Conservation (phyloP, 2,329 filamentous ascomycete genomes). For the Arthrobotrys entomopaga region DNA sequence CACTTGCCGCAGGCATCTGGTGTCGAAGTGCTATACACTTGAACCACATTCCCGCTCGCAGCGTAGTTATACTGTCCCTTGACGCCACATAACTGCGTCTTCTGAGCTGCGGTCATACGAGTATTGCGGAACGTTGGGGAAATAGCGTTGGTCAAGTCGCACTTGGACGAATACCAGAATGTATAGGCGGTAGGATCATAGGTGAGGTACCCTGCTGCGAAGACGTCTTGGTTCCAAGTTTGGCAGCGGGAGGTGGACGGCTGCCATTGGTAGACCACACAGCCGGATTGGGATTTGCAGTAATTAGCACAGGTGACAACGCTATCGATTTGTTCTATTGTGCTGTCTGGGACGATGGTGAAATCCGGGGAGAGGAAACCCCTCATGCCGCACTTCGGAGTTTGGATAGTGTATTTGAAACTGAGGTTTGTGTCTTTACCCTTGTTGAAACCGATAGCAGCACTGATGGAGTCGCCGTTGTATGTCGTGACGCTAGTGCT, state of each 20-base stretch:
- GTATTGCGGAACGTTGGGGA: constrained; percentile 34
- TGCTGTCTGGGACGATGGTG: not conserved
- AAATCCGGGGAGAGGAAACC: constrained; percentile 17
- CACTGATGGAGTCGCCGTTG: constrained; percentile 5
- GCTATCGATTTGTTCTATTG: constrained; percentile 17
- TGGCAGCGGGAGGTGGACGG: constrained; percentile 29
- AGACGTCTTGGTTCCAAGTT: constrained; percentile 30
- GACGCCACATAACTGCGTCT: constrained; percentile 22
- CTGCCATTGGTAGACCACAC: constrained; percentile 32
- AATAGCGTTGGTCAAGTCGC: constrained; percentile 23
- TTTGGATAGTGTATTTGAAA: constrained; percentile 32
- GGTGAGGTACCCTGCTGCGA: constrained; percentile 10
- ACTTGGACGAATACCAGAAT: constrained; percentile 30
- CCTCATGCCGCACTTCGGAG: constrained; percentile 30
- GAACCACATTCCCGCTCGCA: constrained; percentile 18
- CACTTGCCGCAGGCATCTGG: constrained; percentile 37
- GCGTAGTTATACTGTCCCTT: constrained; percentile 27
- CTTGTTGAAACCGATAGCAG: constrained; percentile 36
- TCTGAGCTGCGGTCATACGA: constrained; percentile 22
- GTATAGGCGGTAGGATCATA: constrained; percentile 25
- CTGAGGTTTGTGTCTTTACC: constrained; percentile 22
- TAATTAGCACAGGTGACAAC: constrained; percentile 24
- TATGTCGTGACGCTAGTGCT: constrained; percentile 12
- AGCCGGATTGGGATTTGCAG: constrained; percentile 35
- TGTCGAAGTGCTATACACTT: constrained; percentile 13